These are phyloP conservation scores for Silene uniflora DNA, from an alignment of 148 eudicot species.

Conservation along the genomic window DNA sequence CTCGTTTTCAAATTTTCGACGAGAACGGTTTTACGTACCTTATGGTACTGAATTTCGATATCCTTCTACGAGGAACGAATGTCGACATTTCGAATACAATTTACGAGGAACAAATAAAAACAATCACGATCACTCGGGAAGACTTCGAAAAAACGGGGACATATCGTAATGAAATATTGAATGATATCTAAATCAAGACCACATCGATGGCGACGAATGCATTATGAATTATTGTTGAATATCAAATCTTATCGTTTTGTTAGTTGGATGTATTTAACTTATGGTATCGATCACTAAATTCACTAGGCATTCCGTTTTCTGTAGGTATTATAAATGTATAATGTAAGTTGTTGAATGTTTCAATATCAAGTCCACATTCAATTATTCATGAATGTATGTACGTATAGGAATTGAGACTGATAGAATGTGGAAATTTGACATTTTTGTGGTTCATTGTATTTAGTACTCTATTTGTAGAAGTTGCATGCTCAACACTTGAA, in stretches of 20 bases:
- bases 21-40: no score
- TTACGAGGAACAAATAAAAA: no score
- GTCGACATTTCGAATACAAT: no score
- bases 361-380: slow-evolving; percentile 18
- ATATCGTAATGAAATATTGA: neutral
- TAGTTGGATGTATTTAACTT: slow-evolving; percentile 5
- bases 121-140: neutral
- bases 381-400: slow-evolving; percentile 17
- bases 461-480: neutral
- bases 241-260: slow-evolving; percentile 7
- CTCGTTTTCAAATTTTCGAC: no score
- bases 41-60: no score
- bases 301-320: slow-evolving; percentile 6
- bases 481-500: no score
- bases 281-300: no score
- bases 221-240: slow-evolving; percentile 7
- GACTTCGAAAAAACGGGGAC: neutral
- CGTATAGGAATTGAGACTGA: slow-evolving; percentile 14
- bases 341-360: slow-evolving; percentile 20
- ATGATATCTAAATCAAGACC: neutral
- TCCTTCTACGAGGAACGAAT: no score
- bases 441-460: slow-evolving; percentile 18
- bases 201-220: neutral
- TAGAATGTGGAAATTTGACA: slow-evolving; percentile 4
- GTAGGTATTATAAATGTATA: slow-evolving; percentile 2